Conservation (phyloP, 2,329 filamentous ascomycete genomes). For the Seiridium unicorne region DNA sequence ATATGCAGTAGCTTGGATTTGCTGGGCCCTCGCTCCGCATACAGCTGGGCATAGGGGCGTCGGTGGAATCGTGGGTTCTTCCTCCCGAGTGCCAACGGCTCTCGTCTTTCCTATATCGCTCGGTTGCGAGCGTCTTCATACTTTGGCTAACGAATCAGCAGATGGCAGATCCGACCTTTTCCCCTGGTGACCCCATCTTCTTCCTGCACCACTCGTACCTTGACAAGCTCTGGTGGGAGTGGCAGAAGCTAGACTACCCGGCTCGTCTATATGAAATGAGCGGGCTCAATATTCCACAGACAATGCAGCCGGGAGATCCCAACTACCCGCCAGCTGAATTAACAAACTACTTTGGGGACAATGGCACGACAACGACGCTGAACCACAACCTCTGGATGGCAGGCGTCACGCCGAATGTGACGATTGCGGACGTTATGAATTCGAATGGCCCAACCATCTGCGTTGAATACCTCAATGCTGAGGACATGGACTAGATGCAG, state of each 20-base stretch:
- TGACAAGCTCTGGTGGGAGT: slow-evolving; percentile 23
- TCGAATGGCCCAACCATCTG: slow-evolving; percentile 17
- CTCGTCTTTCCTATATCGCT: too few species aligned
- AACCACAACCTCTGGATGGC: slow-evolving; percentile 25
- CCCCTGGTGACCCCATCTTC: slow-evolving; percentile 21
- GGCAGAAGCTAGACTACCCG: slow-evolving; percentile 18
- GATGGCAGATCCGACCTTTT: not conserved
- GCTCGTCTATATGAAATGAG: slow-evolving; percentile 15
- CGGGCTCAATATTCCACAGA: not conserved
- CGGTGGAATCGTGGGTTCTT: not conserved
- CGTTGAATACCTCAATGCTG: slow-evolving; percentile 14
- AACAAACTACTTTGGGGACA: slow-evolving; percentile 21
- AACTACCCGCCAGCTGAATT: not conserved
- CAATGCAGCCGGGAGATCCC: not conserved
- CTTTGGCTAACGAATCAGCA: not conserved
- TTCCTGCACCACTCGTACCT: slow-evolving; percentile 23
- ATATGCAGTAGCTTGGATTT: not conserved
- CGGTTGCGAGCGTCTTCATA: too few species aligned
- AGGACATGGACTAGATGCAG: not conserved
- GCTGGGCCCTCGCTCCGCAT: not conserved
- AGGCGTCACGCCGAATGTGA: slow-evolving; percentile 19
- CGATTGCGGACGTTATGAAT: slow-evolving; percentile 25
- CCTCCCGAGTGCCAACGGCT: not conserved
- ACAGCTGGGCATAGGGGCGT: not conserved
- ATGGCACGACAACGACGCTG: slow-evolving; percentile 20